These are phyloP conservation scores for Neonectria ditissima DNA, from an alignment of 2,329 filamentous ascomycete genomes.

Conservation along the genomic window DNA sequence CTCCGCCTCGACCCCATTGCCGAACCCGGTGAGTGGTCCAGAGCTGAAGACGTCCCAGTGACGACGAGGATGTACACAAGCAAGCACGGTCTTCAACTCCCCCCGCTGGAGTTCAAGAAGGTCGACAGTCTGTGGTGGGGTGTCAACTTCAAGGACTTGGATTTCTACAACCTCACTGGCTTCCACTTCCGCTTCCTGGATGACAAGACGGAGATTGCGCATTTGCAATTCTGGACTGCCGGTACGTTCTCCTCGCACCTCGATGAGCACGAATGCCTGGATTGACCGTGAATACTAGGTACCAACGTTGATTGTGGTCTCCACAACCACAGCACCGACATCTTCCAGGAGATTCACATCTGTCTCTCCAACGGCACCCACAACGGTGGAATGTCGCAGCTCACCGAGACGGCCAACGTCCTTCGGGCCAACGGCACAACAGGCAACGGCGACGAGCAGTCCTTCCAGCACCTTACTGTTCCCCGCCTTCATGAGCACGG, in stretches of 20 bases:
- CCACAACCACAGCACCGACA: constrained; percentile 6
- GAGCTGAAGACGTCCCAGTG: not conserved
- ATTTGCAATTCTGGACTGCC: constrained; percentile 29
- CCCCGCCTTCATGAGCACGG: constrained; percentile 20
- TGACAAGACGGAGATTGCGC: constrained; percentile 16
- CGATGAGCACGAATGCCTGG: not conserved
- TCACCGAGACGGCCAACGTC: not conserved
- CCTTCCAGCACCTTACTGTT: not conserved
- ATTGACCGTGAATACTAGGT: not conserved
- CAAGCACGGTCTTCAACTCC: not conserved
- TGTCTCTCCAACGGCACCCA: constrained; percentile 5
- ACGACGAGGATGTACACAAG: not conserved
- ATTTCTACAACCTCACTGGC: constrained; percentile 24
- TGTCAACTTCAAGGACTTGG: constrained; percentile 9
- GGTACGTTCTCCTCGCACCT: constrained; percentile 1
- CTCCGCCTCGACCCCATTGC: not conserved
- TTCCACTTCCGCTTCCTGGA: constrained; percentile 21
- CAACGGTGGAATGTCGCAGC: not conserved
- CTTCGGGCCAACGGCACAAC: not conserved
- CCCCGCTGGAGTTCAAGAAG: not conserved
- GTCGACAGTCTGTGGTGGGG: constrained; percentile 18
- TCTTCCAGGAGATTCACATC: constrained; percentile 17
- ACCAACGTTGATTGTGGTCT: constrained; percentile 4
- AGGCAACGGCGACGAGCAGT: not conserved
- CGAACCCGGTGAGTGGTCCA: not conserved